Percentiles rank a stretch among this genome's conserved stretches.
phyloP scores from a whole-genome alignment of 257 asterid genomes.

The Lycium ferocissimum region DNA sequence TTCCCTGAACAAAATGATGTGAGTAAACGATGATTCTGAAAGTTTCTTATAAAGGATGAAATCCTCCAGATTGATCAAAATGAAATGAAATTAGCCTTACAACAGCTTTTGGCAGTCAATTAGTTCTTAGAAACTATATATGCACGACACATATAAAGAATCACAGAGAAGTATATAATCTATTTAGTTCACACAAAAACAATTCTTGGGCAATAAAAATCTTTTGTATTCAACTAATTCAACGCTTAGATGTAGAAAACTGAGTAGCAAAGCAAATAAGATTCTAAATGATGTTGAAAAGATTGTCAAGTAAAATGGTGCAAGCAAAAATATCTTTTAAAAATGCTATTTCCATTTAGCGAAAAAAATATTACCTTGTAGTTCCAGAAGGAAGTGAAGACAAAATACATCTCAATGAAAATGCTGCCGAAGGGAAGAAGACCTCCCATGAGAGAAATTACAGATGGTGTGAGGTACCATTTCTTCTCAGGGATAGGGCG shows the following conservation, averaged over 20 bases:
- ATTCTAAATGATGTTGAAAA: background rate
- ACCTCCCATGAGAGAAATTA: slow-evolving; percentile 87
- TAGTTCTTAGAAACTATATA: slow-evolving; percentile 1
- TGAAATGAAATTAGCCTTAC: background rate
- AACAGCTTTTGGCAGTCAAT: slow-evolving; percentile 1
- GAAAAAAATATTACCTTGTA: slow-evolving; percentile 62
- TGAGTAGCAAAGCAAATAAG: background rate
- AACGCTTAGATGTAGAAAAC: background rate
- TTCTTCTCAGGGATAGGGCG: slow-evolving; percentile 90
- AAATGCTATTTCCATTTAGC: background rate
- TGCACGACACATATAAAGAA: background rate
- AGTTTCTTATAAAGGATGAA: slow-evolving; percentile 26
- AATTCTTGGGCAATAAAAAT: background rate
- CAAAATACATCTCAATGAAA: slow-evolving; percentile 86
- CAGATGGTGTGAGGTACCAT: slow-evolving; percentile 79
- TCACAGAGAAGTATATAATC: background rate
- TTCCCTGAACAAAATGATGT: slow-evolving; percentile 17
- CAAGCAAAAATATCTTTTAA: slow-evolving; percentile 1
- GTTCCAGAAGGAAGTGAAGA: slow-evolving; percentile 95
- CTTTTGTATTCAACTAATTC: background rate
- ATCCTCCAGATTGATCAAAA: slow-evolving; percentile 3
- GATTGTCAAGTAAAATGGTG: slow-evolving; percentile 17
- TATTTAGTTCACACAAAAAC: background rate
- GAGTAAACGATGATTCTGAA: background rate
- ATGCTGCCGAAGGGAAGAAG: slow-evolving; percentile 89